Percentiles rank a stretch among this genome's conserved stretches.
Conservation (phyloP, 139 green algal genomes). For the Chlorella sp. region DNA sequence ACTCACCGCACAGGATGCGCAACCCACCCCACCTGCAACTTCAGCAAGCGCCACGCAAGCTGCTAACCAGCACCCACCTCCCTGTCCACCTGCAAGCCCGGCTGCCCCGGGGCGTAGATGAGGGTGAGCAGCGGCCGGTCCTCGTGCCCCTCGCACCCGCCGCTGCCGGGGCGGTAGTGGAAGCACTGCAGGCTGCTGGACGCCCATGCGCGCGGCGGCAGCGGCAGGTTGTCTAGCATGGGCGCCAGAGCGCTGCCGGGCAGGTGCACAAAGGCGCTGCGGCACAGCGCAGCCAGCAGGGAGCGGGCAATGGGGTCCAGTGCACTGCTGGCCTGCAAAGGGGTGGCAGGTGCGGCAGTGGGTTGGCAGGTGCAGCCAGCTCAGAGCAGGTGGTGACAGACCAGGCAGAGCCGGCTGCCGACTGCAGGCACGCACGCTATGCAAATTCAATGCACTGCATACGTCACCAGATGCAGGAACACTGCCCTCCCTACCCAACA, state of each 20-base stretch:
- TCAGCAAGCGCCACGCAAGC: too few species aligned
- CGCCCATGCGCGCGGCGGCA: not conserved
- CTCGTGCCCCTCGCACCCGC: not conserved
- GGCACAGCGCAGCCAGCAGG: not conserved
- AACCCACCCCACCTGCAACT: too few species aligned
- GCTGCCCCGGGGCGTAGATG: not conserved
- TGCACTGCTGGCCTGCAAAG: not conserved
- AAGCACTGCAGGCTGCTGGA: slow-evolving; percentile 18
- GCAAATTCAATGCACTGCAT: too few species aligned
- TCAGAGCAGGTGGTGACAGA: too few species aligned
- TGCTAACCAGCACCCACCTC: too few species aligned
- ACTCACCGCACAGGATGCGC: too few species aligned
- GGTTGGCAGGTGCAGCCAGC: too few species aligned
- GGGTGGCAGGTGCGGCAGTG: not conserved
- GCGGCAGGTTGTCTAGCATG: not conserved
- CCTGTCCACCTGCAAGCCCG: not conserved
- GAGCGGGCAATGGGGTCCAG: not conserved
- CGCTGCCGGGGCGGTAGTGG: not conserved
- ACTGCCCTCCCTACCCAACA: too few species aligned
- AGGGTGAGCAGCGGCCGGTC: not conserved
- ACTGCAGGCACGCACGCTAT: too few species aligned
- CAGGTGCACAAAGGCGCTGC: not conserved
- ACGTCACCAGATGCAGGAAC: too few species aligned
- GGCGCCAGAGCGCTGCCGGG: not conserved
- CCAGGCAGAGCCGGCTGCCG: too few species aligned